A percentile compares a stretch with the other conserved stretches of the same genome.
Evolutionary conservation across 2,329 filamentous ascomycete genomes (phyloP).

Genomic region (Epichloe typhina): DNA sequence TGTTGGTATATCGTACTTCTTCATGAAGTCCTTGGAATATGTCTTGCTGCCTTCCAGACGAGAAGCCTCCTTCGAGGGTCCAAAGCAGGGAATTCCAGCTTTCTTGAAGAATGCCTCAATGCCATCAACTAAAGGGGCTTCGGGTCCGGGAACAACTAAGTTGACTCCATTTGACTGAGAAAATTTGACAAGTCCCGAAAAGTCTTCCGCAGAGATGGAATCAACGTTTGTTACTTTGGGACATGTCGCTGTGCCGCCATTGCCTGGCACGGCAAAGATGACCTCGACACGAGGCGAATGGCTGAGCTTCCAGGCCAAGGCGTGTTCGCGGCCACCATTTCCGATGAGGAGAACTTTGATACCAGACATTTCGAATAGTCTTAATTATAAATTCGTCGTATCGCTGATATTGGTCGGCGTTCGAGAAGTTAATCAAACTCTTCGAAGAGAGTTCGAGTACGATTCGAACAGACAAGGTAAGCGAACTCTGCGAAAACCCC

Average conservation of each 20-base stretch:
- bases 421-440: not conserved
- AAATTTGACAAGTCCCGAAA: slow-evolving; percentile 61
- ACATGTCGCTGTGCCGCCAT: slow-evolving; percentile 68
- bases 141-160: slow-evolving; percentile 80
- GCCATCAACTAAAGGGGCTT: slow-evolving; percentile 85
- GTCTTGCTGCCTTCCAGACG: slow-evolving; percentile 93
- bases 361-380: slow-evolving; percentile 14
- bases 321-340: slow-evolving; percentile 89
- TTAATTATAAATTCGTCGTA: not conserved
- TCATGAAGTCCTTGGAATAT: slow-evolving; percentile 97
- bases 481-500: not conserved
- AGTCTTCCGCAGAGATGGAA: slow-evolving; percentile 60
- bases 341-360: slow-evolving; percentile 76
- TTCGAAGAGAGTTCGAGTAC: not conserved
- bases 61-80: slow-evolving; percentile 72
- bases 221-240: slow-evolving; percentile 62
- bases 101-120: slow-evolving; percentile 70
- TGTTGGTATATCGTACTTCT: slow-evolving; percentile 76
- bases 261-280: slow-evolving; percentile 63
- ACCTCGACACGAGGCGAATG: slow-evolving; percentile 67
- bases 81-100: slow-evolving; percentile 69
- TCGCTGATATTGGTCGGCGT: not conserved
- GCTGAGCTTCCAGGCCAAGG: slow-evolving; percentile 84
- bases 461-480: not conserved
- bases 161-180: slow-evolving; percentile 62